A percentile compares a stretch with the other conserved stretches of the same genome.
Evolutionary conservation across 192 early-diverging fungal species (phyloP).

Genomic region (Gaertneriomyces semiglobifer): DNA sequence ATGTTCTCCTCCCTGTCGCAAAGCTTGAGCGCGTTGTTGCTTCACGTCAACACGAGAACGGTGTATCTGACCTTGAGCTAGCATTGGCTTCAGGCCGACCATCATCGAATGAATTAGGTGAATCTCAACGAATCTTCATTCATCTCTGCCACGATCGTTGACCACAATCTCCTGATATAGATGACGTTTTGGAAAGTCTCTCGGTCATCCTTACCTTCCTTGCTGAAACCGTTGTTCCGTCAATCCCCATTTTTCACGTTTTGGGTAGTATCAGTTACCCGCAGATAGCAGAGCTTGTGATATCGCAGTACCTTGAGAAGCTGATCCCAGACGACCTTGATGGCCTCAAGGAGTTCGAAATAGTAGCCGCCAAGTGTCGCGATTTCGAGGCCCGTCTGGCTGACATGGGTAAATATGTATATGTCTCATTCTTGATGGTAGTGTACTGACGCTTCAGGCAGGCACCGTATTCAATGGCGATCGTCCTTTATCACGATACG

Average conservation of each 20-base stretch:
- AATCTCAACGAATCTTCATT: too few species aligned
- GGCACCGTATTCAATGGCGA: not conserved
- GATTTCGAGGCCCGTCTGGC: not conserved
- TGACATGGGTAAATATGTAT: not conserved
- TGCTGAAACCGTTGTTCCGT: too few species aligned
- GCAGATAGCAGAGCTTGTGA: conserved; percentile 1
- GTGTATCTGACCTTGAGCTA: too few species aligned
- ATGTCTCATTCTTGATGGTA: not conserved
- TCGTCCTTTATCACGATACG: not conserved
- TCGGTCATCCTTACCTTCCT: not conserved
- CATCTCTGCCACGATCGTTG: too few species aligned
- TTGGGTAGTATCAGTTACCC: conserved; percentile 11
- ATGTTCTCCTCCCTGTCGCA: conserved; percentile 7
- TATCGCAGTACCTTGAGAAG: conserved; percentile 4
- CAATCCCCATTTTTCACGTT: not conserved
- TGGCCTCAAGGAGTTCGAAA: not conserved
- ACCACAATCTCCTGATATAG: too few species aligned
- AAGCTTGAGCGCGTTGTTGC: too few species aligned
- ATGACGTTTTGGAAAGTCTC: not conserved
- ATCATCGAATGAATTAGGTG: too few species aligned
- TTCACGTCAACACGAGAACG: too few species aligned
- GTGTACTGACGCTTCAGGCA: not conserved
- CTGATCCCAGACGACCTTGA: conserved; percentile 6
- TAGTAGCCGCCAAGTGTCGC: not conserved
- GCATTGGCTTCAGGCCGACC: too few species aligned